These are phyloP conservation scores for Apophysomyces elegans DNA, from an alignment of 371 early-diverging fungal genomes.

Conservation along the genomic window DNA sequence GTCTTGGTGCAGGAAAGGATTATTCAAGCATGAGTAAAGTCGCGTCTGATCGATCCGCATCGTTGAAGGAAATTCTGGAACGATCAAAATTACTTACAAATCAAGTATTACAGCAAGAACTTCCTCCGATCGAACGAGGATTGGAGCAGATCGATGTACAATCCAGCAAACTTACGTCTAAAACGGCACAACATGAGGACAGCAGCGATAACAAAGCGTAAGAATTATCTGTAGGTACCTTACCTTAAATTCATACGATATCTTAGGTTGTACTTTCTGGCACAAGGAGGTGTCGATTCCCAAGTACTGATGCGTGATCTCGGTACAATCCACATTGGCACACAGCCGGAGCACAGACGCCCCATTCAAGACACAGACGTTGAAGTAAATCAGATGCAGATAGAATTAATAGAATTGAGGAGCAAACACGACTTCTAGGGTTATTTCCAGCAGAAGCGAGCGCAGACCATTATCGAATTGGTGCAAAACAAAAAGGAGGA, in stretches of 20 bases:
- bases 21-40: not conserved
- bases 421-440: constrained; percentile 18
- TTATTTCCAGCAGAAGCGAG: constrained; percentile 32
- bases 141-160: constrained; percentile 45
- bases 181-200: constrained; percentile 22
- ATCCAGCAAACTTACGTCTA: constrained; percentile 33
- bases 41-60: constrained; percentile 18
- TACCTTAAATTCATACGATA: not conserved
- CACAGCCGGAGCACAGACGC: constrained; percentile 36
- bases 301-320: constrained; percentile 45
- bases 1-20: no score
- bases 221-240: not conserved
- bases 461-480: constrained; percentile 33
- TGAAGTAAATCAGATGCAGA: constrained; percentile 22
- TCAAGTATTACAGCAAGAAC: constrained; percentile 32
- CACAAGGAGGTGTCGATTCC: constrained; percentile 51
- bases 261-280: constrained; percentile 48
- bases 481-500: constrained; percentile 40
- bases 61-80: constrained; percentile 42
- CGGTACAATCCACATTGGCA: constrained; percentile 48
- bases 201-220: constrained; percentile 44
- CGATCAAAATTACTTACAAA: constrained; percentile 39
- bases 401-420: not conserved
- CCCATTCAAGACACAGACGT: constrained; percentile 53
- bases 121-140: constrained; percentile 47